Conservation (phyloP, 345 rosid genomes). For the Camelina laxa region DNA sequence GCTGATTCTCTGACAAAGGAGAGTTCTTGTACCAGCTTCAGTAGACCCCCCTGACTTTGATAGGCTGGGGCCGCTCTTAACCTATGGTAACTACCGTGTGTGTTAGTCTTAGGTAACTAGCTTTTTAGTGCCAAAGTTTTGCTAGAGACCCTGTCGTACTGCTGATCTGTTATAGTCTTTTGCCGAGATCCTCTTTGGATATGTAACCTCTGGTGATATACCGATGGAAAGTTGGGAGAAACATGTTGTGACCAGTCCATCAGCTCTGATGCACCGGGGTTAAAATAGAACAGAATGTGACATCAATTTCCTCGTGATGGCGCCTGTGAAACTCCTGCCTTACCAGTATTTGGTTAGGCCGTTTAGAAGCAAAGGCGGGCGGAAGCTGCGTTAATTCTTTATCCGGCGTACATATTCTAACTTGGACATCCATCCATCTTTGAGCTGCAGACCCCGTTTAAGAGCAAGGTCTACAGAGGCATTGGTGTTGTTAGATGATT, state of each 20-base stretch:
- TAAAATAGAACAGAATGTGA: not conserved
- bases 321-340: not conserved
- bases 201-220: not conserved
- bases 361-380: no score
- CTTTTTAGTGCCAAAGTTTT: not conserved
- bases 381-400: no score
- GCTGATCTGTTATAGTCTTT: not conserved
- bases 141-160: not conserved
- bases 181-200: not conserved
- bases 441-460: not conserved
- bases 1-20: no score
- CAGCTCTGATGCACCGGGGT: not conserved
- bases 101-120: not conserved
- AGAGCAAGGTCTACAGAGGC: not conserved
- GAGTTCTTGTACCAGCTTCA: constrained; percentile 84
- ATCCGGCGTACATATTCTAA: not conserved
- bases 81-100: not conserved
- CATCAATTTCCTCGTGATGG: not conserved
- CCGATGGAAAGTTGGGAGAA: not conserved
- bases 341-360: not conserved
- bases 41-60: constrained; percentile 80
- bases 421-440: not conserved
- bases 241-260: not conserved
- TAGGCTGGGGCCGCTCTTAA: constrained; percentile 51
- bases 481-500: not conserved